Conservation (phyloP, 1,139 yeast species). For the Blastobotrys ciferrii region DNA sequence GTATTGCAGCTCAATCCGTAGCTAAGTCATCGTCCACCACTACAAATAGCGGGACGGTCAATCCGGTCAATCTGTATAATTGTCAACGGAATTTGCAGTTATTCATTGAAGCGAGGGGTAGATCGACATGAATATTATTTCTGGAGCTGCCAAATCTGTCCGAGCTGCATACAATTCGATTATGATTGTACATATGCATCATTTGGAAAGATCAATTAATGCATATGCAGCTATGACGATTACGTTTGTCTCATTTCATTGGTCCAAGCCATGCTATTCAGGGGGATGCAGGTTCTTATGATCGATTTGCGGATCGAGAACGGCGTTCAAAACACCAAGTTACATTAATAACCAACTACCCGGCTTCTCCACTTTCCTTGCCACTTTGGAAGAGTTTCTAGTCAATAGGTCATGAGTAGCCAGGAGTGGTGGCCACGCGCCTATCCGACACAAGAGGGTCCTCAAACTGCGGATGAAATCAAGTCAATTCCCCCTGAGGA, state of each 20-base stretch:
- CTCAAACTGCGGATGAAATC: not conserved
- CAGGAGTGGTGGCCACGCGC: slow-evolving; percentile 12
- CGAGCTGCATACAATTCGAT: not conserved
- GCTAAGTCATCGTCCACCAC: not conserved
- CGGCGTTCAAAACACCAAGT: not conserved
- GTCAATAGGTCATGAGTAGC: not conserved
- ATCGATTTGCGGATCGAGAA: not conserved
- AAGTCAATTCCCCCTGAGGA: slow-evolving; percentile 4
- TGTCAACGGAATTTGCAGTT: not conserved
- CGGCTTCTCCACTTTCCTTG: not conserved
- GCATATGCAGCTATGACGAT: not conserved
- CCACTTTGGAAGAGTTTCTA: not conserved
- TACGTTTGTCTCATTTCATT: slow-evolving; percentile 1
- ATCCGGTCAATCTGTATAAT: too few relatives aligned
- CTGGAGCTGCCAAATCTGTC: too few relatives aligned
- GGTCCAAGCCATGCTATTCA: slow-evolving; percentile 1
- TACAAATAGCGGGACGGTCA: too few relatives aligned
- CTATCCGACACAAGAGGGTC: slow-evolving; percentile 10
- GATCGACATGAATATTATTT: not conserved
- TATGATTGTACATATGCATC: too few relatives aligned
- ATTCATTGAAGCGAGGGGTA: not conserved
- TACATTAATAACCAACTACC: not conserved
- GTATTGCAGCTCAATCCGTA: too few relatives aligned
- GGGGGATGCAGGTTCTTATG: not conserved
- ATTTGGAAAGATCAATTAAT: not conserved